A percentile compares a stretch with the other conserved stretches of the same genome.
Evolutionary conservation across 805 yeast genomes (phyloP).

Genomic region (Lipomyces anomalus): DNA sequence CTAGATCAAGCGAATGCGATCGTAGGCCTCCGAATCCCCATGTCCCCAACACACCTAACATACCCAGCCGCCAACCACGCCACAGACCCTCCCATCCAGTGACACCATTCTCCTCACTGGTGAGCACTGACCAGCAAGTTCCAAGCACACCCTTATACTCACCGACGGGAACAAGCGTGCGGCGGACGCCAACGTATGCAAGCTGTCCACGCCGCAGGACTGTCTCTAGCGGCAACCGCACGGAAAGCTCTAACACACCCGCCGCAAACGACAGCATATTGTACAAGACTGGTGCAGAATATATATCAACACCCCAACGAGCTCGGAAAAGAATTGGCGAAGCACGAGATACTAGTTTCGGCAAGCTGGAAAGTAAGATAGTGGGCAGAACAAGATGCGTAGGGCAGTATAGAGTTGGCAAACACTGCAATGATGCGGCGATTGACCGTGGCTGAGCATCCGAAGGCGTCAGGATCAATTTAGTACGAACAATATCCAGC

Average conservation of each 20-base stretch:
- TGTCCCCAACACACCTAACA: conserved; percentile 69
- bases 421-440: conserved; percentile 53
- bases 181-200: conserved; percentile 45
- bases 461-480: conserved; percentile 65
- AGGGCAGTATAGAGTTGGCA: conserved; percentile 53
- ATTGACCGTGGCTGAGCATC: conserved; percentile 55
- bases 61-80: conserved; percentile 90
- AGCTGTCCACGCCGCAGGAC: conserved; percentile 79
- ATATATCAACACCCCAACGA: conserved; percentile 59
- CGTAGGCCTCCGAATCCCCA: conserved; percentile 69
- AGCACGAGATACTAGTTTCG: conserved; percentile 55
- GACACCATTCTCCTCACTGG: conserved; percentile 41
- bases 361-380: conserved; percentile 53
- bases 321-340: conserved; percentile 61
- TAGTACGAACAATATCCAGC: conserved; percentile 71
- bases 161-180: conserved; percentile 53
- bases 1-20: conserved; percentile 19
- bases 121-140: conserved; percentile 46
- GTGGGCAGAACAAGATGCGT: conserved; percentile 60
- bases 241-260: conserved; percentile 61
- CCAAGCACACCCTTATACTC: conserved; percentile 52
- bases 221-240: conserved; percentile 84
- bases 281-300: conserved; percentile 55
- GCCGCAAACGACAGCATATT: conserved; percentile 54
- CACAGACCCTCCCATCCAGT: conserved; percentile 52